Evolutionary conservation across 257 asterid species (phyloP), one percentile per base, ranked within the genome.

Genomic region (Verbascum thapsus): DNA sequence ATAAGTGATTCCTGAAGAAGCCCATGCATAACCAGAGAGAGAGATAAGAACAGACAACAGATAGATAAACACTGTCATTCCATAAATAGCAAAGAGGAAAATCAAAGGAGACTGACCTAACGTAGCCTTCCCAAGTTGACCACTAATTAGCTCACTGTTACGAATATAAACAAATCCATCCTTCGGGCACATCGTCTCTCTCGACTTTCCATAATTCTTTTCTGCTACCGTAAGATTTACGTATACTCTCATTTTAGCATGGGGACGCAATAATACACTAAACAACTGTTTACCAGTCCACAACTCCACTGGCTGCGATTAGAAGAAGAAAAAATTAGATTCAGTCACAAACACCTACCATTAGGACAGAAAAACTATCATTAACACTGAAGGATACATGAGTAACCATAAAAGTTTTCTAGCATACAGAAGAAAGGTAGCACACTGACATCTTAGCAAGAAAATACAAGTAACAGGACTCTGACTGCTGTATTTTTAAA

Each of bases 231-330:
- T 87, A 44, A 92, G 95, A 81, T 86, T 92, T 61, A 87, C 63
- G 69, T 80, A 92, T 43, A 92, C 95, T 69, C 78, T 87, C 89
- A 80, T 83, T 71, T 84, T 78, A 47, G 88, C 86, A 85, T 78
- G 73, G 50, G 97, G 91, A 32, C 96, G 91, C 82, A 92, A 42
- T 39, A 92, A 81, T 68, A 89, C 73, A 70, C 79, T 74, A 64
- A 92, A 85, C 69, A 92, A 68, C 66, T 92, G 99, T 77, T 92
- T 92, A 70, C 99, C 97, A 16, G 96, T 89, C 99, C 99, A 92
- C 58, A 92, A 96, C 79, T 92, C 99, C 63, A 83, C 68, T 30
- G 97, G 99, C 97, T 92, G 82, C 80, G 62, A 69, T 65, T 66
- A 60, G 60, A 71, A 56, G 56, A 44, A n/a, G 20, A 59, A 8